phyloP scores from a whole-genome alignment of 306 rosid genomes.

The Lithocarpus polystachyus region DNA sequence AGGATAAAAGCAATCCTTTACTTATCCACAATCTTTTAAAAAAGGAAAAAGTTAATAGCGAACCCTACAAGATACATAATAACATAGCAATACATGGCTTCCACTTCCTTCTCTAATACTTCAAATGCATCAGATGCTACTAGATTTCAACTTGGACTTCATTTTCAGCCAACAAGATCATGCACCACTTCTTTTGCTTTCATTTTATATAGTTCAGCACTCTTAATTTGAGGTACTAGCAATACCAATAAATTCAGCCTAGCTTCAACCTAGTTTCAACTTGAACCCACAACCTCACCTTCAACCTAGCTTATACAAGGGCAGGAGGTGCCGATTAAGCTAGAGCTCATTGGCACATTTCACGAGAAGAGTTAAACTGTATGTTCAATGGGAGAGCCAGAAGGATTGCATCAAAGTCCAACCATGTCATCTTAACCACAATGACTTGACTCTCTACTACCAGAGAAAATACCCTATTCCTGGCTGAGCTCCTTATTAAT shows the following conservation, averaged over 20 bases:
- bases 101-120: background rate
- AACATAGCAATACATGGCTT: background rate
- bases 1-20: background rate
- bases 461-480: background rate
- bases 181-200: background rate
- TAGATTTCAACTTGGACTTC: background rate
- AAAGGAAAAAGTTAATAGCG: background rate
- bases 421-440: background rate
- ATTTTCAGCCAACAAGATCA: background rate
- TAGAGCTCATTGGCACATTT: background rate
- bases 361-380: background rate
- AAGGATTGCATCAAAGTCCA: background rate
- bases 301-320: no score
- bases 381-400: background rate
- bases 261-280: no score
- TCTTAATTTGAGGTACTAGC: background rate
- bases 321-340: no score
- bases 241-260: background rate
- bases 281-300: no score
- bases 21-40: background rate
- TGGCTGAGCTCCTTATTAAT: background rate
- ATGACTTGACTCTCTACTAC: background rate
- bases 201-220: background rate
- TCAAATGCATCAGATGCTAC: background rate
- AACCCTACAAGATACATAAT: background rate